Evolutionary conservation across 257 asterid species (phyloP).

Genomic region (Euphrasia confusa): DNA sequence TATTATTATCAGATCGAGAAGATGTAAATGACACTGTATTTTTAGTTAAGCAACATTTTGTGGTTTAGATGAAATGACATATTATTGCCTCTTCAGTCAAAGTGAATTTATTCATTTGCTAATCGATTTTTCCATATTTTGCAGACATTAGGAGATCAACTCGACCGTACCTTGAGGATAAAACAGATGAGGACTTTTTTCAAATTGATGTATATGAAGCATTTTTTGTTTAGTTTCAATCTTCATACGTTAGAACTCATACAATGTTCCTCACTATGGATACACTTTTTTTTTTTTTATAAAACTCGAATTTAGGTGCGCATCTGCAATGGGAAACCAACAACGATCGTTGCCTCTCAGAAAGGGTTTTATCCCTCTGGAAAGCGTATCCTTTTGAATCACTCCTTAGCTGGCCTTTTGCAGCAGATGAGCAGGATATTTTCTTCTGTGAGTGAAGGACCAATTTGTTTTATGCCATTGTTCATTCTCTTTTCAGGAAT

Average conservation of each 20-base stretch:
- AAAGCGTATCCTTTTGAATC: slow-evolving; percentile 50
- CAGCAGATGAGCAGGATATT: slow-evolving; percentile 68
- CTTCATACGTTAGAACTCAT: background rate
- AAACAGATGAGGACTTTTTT: slow-evolving; percentile 74
- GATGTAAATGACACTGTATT: background rate
- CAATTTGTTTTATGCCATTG: background rate
- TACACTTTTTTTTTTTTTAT: background rate
- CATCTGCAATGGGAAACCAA: slow-evolving; percentile 78
- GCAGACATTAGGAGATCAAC: slow-evolving; percentile 81
- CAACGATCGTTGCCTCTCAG: slow-evolving; percentile 62
- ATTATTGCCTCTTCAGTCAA: background rate
- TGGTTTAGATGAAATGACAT: slow-evolving; percentile 5
- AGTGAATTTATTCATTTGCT: slow-evolving; percentile 16
- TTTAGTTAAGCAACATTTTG: background rate
- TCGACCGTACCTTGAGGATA: slow-evolving; percentile 69
- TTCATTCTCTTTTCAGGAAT: background rate
- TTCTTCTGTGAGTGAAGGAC: slow-evolving; percentile 52
- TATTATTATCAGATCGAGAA: too few relatives aligned
- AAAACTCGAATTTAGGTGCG: slow-evolving; percentile 46
- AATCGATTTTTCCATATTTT: slow-evolving; percentile 16
- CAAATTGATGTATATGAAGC: slow-evolving; percentile 73
- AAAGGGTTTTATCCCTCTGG: slow-evolving; percentile 81
- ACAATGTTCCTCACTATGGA: background rate
- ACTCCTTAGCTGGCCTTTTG: slow-evolving; percentile 66
- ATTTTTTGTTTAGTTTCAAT: slow-evolving; percentile 7